These are phyloP conservation scores for Rhizodiscina lignyota DNA, from an alignment of 495 filamentous ascomycete genomes.

Conservation along the genomic window DNA sequence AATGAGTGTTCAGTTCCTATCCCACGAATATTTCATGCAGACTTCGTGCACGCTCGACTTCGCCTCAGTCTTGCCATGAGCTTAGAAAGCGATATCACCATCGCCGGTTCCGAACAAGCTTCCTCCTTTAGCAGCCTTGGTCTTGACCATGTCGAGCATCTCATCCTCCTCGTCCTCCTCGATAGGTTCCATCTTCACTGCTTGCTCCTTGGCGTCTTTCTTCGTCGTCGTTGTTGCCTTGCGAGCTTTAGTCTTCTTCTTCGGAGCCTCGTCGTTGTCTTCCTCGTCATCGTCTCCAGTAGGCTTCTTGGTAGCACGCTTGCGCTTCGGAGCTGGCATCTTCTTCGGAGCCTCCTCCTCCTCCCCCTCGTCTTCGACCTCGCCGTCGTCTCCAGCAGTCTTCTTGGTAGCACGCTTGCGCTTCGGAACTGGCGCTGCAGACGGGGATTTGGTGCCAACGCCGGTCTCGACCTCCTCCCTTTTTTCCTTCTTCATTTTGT, in stretches of 20 bases:
- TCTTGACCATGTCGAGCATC: not conserved
- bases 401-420: constrained; percentile 4
- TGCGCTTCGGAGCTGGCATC: not conserved
- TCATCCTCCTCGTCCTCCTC: not conserved
- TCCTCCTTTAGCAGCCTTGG: too few species aligned
- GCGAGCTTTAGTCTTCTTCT: too few species aligned
- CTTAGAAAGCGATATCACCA: not conserved
- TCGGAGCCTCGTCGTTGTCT: not conserved
- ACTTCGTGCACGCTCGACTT: too few species aligned
- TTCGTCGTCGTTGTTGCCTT: constrained; percentile 1
- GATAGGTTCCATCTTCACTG: not conserved
- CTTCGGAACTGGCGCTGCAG: too few species aligned
- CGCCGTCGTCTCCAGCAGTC: constrained; percentile 2
- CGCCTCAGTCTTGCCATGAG: not conserved
- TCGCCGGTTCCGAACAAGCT: not conserved
- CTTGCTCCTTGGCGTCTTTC: constrained; percentile 1
- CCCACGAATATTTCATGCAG: too few species aligned
- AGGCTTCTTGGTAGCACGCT: constrained; percentile 1
- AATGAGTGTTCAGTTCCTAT: too few species aligned
- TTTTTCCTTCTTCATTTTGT: constrained; percentile 4
- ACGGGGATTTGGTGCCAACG: too few species aligned
- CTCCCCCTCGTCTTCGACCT: not conserved
- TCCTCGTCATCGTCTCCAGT: not conserved
- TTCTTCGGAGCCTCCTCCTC: constrained; percentile 1
- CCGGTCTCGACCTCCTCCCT: constrained; percentile 8